These are phyloP conservation scores for Panaeolus cyanescens DNA, from an alignment of 768 basidiomycete genomes.

Conservation along the genomic window DNA sequence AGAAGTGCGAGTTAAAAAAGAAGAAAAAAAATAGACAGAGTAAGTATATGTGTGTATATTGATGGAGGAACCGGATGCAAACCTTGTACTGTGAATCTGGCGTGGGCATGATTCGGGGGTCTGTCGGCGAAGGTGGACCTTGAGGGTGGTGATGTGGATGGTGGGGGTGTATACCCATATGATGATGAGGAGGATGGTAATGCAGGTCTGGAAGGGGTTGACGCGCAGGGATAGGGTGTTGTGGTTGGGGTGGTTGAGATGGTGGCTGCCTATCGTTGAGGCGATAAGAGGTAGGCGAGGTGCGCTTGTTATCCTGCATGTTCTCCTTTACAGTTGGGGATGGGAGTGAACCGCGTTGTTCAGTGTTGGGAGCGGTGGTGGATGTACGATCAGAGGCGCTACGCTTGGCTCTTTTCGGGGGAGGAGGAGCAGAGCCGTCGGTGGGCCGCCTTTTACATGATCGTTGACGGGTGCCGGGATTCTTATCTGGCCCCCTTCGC, in stretches of 20 bases:
- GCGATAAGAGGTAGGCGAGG: constrained; percentile 21
- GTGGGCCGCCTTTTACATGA: constrained; percentile 81
- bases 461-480: constrained; percentile 80
- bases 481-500: constrained; percentile 84
- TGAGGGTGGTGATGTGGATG: constrained; percentile 11
- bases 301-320: constrained; percentile 28
- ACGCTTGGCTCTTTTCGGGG: constrained; percentile 54
- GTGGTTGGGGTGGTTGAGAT: not conserved
- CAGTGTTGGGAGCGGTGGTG: constrained; percentile 15
- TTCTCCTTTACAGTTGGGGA: constrained; percentile 41
- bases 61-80: constrained; percentile 8
- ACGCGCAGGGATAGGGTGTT: not conserved
- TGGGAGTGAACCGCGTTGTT: constrained; percentile 29
- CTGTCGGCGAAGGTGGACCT: constrained; percentile 24
- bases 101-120: constrained; percentile 30
- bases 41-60: not conserved
- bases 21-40: not conserved
- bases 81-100: constrained; percentile 28
- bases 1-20: not conserved
- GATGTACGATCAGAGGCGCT: constrained; percentile 25
- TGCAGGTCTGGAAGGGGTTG: constrained; percentile 16
- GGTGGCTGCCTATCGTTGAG: not conserved
- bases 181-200: constrained; percentile 7
- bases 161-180: constrained; percentile 3
- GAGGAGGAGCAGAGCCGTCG: constrained; percentile 50